phyloP scores from a whole-genome alignment of 805 yeast species.

The Ogataea angusta region DNA sequence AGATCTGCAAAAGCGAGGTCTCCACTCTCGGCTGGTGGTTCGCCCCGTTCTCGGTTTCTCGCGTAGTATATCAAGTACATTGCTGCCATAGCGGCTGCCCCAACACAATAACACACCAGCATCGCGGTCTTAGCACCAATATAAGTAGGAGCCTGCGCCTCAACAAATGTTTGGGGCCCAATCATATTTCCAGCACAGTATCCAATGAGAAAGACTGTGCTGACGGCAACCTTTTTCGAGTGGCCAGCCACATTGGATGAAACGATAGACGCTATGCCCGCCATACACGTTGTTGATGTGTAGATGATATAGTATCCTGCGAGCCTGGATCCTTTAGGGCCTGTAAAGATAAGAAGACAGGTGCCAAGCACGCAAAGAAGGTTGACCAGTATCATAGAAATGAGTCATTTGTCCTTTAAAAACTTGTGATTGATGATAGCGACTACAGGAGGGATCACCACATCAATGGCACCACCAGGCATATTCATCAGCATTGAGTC shows the following conservation, averaged over 20 bases:
- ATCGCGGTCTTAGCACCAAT: slow-evolving; percentile 50
- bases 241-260: slow-evolving; percentile 43
- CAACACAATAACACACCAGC: slow-evolving; percentile 36
- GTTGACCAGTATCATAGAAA: neutral
- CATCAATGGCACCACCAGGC: slow-evolving; percentile 34
- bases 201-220: slow-evolving; percentile 50
- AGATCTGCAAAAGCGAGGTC: slow-evolving; percentile 45
- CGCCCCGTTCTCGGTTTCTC: neutral
- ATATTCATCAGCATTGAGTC: slow-evolving; percentile 34
- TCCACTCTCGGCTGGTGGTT: slow-evolving; percentile 20
- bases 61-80: neutral
- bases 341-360: slow-evolving; percentile 23
- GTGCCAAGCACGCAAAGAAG: slow-evolving; percentile 18
- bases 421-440: slow-evolving; percentile 19
- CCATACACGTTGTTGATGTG: slow-evolving; percentile 1
- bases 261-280: slow-evolving; percentile 3
- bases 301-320: slow-evolving; percentile 3
- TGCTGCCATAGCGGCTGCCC: neutral
- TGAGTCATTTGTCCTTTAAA: neutral
- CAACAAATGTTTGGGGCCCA: slow-evolving; percentile 65
- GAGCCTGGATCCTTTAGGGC: neutral
- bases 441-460: slow-evolving; percentile 30
- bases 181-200: slow-evolving; percentile 62
- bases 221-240: slow-evolving; percentile 55
- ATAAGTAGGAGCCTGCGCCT: slow-evolving; percentile 51